Conservation (phyloP, 2,329 filamentous ascomycete genomes). For the Phaeosphaeria sp. region DNA sequence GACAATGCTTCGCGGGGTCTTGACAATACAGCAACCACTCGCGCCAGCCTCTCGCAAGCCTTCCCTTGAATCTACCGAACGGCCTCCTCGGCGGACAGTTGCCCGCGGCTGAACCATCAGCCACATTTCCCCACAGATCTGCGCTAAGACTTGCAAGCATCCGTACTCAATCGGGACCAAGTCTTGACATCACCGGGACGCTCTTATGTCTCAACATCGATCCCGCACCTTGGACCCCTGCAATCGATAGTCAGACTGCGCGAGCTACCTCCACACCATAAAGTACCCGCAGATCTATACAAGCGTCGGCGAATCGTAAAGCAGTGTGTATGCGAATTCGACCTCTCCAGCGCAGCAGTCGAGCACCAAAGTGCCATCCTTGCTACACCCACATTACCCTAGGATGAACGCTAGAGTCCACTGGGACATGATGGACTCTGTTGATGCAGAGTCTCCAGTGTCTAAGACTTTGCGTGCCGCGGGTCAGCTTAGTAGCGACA, state of each 20-base stretch:
- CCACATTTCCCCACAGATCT: slow-evolving; percentile 23
- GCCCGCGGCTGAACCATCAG: slow-evolving; percentile 21
- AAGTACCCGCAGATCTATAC: slow-evolving; percentile 14
- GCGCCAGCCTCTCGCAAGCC: slow-evolving; percentile 5
- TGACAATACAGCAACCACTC: slow-evolving; percentile 4
- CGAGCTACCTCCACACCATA: slow-evolving; percentile 19
- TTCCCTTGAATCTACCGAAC: slow-evolving; percentile 11
- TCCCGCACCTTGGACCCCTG: slow-evolving; percentile 11
- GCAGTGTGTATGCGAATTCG: not conserved
- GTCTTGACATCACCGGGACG: slow-evolving; percentile 21
- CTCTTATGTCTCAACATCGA: slow-evolving; percentile 12
- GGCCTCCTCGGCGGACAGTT: slow-evolving; percentile 10
- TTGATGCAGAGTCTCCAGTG: slow-evolving; percentile 5
- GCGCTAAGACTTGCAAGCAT: slow-evolving; percentile 19
- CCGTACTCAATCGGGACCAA: slow-evolving; percentile 16
- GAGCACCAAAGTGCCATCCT: slow-evolving; percentile 7
- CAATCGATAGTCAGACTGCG: slow-evolving; percentile 18
- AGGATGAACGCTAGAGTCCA: slow-evolving; percentile 12
- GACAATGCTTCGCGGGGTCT: not conserved
- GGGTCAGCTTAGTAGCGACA: slow-evolving; percentile 7
- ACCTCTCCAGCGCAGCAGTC: slow-evolving; percentile 4
- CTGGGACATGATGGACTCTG: slow-evolving; percentile 11
- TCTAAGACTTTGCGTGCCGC: slow-evolving; percentile 14
- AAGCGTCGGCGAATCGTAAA: slow-evolving; percentile 14
- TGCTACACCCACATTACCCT: slow-evolving; percentile 13